Conservation (phyloP, 2,329 filamentous ascomycete species). For the Basipetospora chlamydospora region DNA sequence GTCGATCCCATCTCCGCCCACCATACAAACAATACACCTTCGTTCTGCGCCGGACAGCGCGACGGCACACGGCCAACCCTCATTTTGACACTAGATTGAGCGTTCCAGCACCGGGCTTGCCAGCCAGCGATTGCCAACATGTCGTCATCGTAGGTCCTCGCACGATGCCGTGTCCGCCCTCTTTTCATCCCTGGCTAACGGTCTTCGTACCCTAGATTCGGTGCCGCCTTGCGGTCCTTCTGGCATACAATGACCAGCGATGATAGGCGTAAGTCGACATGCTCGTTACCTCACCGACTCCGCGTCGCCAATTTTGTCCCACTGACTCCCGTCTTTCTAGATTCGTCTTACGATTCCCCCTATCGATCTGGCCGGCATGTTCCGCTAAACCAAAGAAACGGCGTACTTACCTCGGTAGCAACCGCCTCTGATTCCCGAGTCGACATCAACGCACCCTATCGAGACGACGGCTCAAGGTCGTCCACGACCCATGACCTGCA, state of each 20-base stretch:
- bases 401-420: conserved; percentile 72
- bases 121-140: no score
- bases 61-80: no score
- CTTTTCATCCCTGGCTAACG: no score
- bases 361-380: conserved; percentile 85
- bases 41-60: no score
- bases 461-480: conserved; percentile 28
- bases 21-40: no score
- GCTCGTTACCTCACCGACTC: conserved; percentile 9
- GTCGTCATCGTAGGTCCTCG: no score
- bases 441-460: conserved; percentile 66
- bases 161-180: no score
- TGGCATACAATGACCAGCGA: conserved; percentile 82
- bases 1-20: no score
- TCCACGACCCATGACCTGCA: conserved; percentile 35
- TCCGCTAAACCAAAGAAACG: conserved; percentile 69
- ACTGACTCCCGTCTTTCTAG: conserved; percentile 28
- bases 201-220: conserved; percentile 31
- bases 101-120: no score
- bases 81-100: no score
- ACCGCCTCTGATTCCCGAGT: conserved; percentile 80
- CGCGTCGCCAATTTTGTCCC: conserved; percentile 13
- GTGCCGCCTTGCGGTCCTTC: conserved; percentile 69
- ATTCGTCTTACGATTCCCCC: conserved; percentile 85
- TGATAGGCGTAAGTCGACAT: conserved; percentile 43